Conservation (phyloP, 2,329 filamentous ascomycete species). For the Penicillium sp. region DNA sequence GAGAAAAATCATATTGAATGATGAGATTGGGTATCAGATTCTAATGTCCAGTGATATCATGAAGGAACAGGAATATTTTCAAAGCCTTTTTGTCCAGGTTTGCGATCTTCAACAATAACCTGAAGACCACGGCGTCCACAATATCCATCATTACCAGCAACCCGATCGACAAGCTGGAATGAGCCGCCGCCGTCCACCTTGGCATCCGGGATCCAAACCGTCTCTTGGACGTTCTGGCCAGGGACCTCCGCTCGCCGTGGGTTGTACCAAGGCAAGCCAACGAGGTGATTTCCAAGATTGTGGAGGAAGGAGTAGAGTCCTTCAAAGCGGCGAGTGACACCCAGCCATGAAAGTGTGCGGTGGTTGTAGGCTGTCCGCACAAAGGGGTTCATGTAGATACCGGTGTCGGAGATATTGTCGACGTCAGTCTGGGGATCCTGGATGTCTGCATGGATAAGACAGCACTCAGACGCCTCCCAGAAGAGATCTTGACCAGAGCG, state of each 20-base stretch:
- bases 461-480: conserved; percentile 67
- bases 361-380: conserved; percentile 69
- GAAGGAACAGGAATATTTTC: conserved; percentile 45
- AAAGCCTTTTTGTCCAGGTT: conserved; percentile 47
- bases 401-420: conserved; percentile 48
- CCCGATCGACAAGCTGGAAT: conserved; percentile 40
- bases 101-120: conserved; percentile 46
- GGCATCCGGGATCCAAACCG: conserved; percentile 42
- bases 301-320: conserved; percentile 63
- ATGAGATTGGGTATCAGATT: conserved; percentile 3
- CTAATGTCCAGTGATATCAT: not conserved
- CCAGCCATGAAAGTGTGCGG: conserved; percentile 59
- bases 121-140: conserved; percentile 47
- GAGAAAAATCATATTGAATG: not conserved
- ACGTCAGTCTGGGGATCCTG: conserved; percentile 36
- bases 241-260: conserved; percentile 61
- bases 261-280: conserved; percentile 61
- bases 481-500: conserved; percentile 60
- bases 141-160: conserved; percentile 47
- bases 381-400: conserved; percentile 74
- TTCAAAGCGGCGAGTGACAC: conserved; percentile 65
- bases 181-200: conserved; percentile 35
- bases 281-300: conserved; percentile 57
- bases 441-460: conserved; percentile 56
- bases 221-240: conserved; percentile 50